These are phyloP conservation scores for Penicillium diatomitis DNA, from an alignment of 495 filamentous ascomycete genomes.

Conservation along the genomic window DNA sequence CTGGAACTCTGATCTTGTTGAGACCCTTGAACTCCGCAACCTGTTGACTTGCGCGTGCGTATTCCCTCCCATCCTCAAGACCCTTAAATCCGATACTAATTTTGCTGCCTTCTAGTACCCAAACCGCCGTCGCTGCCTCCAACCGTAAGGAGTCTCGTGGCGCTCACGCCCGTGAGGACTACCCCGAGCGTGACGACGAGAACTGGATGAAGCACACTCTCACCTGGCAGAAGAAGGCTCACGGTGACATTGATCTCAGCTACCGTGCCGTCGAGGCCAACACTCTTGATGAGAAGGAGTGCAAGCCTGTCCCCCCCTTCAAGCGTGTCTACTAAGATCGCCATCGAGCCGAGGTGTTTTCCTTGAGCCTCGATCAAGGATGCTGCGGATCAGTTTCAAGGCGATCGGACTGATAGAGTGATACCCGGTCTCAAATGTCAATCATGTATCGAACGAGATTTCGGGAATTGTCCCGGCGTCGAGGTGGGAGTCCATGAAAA, in stretches of 20 bases:
- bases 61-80: not conserved
- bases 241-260: constrained; percentile 64
- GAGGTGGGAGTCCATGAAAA: constrained; percentile 29
- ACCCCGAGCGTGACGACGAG: constrained; percentile 81
- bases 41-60: constrained; percentile 88
- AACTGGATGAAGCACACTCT: constrained; percentile 99
- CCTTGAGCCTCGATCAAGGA: constrained; percentile 3
- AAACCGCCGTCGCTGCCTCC: constrained; percentile 79
- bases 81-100: too few species aligned
- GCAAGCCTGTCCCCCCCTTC: constrained; percentile 79
- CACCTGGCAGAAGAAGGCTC: constrained; percentile 82
- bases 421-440: not conserved
- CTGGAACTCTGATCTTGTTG: constrained; percentile 96
- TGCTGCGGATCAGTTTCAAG: constrained; percentile 17
- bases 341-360: not conserved
- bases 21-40: constrained; percentile 90
- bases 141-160: constrained; percentile 92
- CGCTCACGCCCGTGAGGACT: constrained; percentile 93
- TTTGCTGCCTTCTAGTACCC: constrained; percentile 39
- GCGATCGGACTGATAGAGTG: not conserved
- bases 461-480: constrained; percentile 5
- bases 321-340: constrained; percentile 66
- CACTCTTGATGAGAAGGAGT: constrained; percentile 84
- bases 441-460: not conserved
- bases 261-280: constrained; percentile 70